Evolutionary conservation across 2,329 filamentous ascomycete species (phyloP), one percentile per base, ranked within the genome.

Genomic region (Aspergillus sp.): DNA sequence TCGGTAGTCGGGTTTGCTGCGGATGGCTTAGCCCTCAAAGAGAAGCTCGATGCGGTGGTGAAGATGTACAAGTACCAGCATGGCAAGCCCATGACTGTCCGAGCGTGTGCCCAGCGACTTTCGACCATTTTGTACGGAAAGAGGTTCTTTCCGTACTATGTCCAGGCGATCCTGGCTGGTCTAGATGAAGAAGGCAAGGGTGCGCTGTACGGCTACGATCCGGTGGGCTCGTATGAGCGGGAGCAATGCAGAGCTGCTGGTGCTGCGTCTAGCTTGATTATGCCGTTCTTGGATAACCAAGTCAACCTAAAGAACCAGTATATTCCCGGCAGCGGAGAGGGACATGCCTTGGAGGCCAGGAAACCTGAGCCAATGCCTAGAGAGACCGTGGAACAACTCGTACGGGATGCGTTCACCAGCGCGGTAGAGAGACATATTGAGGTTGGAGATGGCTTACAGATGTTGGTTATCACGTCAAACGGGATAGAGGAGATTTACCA

Each of bases 241-340:
- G 95, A 99, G 82, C 92, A 96, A 82, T 97, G 93, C 82, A 89
- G 94, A 68, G 93, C 95, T 41, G 95, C 92, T 47, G 95, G 95
- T 71, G 93, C 95, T 15, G 93, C 93, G 22, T 90, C 92, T 57
- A 95, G 91, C 73, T 82, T 99, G 79, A 99, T 99, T 80, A 99
- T 97, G 91, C 95, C 95, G 1, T 99, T 99, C 85, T 82, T 99
- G 74, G 95, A 99, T 80, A 99, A 99, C 79, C 96, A 99, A 81
- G 95, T 99, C 83, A 98, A 98, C 83, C 94, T 94, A 85, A 99
- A 97, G 87, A 99, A 99, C 79, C 94, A 97, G 83, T 96, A 97
- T 77, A 85, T 95, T 59, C 93, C 94, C 11, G 91, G 90, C 51
- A 94, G 91, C 71, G 93, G 92, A 60, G 85, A 87, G 63, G 94